phyloP scores from a whole-genome alignment of 208 protist species.

The Phytomonas francai region DNA sequence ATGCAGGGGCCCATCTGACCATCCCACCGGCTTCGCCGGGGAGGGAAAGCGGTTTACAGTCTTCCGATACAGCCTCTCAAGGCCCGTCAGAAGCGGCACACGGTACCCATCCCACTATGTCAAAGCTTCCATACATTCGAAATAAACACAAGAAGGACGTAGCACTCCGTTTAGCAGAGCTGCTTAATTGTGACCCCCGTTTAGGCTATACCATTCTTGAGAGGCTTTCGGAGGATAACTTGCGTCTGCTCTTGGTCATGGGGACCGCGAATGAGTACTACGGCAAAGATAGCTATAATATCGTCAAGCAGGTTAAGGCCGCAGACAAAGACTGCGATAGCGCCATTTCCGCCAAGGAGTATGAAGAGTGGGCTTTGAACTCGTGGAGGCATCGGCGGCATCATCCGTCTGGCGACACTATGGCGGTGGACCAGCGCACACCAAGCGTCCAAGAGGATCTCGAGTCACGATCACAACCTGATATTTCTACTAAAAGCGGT shows the following conservation, averaged over 20 bases:
- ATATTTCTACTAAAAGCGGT: not conserved
- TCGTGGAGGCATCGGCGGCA: constrained; percentile 15
- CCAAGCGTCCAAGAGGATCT: constrained; percentile 1
- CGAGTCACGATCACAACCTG: not conserved
- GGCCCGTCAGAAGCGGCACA: not conserved
- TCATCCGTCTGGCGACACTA: constrained; percentile 20
- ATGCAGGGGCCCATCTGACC: not conserved
- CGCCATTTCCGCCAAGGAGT: constrained; percentile 67
- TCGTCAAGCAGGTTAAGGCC: constrained; percentile 63
- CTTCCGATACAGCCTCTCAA: not conserved
- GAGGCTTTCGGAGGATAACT: constrained; percentile 58
- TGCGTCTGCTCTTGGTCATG: constrained; percentile 72
- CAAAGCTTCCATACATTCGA: constrained; percentile 11
- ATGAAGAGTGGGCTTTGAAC: constrained; percentile 51
- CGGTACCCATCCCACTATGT: not conserved
- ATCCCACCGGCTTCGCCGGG: not conserved
- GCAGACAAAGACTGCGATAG: constrained; percentile 68
- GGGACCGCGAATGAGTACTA: constrained; percentile 80
- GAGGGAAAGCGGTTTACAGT: not conserved
- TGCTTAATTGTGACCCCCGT: constrained; percentile 45
- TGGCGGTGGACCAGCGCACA: not conserved
- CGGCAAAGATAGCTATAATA: constrained; percentile 40
- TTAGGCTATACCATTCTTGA: constrained; percentile 36
- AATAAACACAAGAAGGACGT: constrained; percentile 50
- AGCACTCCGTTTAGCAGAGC: constrained; percentile 23